These are phyloP conservation scores for Neobulgaria alba DNA, from an alignment of 2,329 filamentous ascomycete genomes.

Conservation along the genomic window DNA sequence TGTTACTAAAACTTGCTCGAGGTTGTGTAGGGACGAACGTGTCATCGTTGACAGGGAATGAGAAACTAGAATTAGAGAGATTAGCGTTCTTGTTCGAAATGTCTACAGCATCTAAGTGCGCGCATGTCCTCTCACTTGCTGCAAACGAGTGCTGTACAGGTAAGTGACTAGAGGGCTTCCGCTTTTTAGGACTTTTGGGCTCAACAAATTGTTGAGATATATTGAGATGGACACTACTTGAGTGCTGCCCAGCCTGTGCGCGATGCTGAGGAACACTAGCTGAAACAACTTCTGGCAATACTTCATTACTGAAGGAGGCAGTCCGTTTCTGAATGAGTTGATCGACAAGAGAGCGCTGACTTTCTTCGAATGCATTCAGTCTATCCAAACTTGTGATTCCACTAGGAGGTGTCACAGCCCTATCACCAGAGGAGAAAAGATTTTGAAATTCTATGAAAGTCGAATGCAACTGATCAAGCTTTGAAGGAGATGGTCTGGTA, in stretches of 20 bases:
- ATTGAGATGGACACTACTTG: not conserved
- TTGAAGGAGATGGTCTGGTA: not conserved
- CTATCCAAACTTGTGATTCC: constrained; percentile 17
- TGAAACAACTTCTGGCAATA: not conserved
- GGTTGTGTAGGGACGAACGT: constrained; percentile 31
- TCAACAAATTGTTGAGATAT: not conserved
- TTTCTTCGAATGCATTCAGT: constrained; percentile 17
- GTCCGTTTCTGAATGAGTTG: constrained; percentile 19
- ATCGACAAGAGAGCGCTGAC: constrained; percentile 17
- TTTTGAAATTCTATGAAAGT: not conserved
- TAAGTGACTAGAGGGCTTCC: not conserved
- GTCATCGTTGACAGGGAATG: constrained; percentile 37
- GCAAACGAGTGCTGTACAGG: not conserved
- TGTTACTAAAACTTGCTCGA: constrained; percentile 40
- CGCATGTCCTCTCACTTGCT: constrained; percentile 5
- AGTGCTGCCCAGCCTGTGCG: not conserved
- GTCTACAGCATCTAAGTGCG: not conserved
- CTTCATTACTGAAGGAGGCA: constrained; percentile 2
- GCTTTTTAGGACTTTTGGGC: not conserved
- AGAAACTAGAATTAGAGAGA: constrained; percentile 40
- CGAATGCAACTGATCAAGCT: not conserved
- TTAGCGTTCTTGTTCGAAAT: constrained; percentile 14
- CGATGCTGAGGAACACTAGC: not conserved
- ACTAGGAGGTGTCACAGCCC: constrained; percentile 22
- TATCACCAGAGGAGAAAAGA: not conserved